Base-by-base conservation (phyloP, 1,284 basidiomycete genomes). In the Sphaerobolus stellatus region DNA sequence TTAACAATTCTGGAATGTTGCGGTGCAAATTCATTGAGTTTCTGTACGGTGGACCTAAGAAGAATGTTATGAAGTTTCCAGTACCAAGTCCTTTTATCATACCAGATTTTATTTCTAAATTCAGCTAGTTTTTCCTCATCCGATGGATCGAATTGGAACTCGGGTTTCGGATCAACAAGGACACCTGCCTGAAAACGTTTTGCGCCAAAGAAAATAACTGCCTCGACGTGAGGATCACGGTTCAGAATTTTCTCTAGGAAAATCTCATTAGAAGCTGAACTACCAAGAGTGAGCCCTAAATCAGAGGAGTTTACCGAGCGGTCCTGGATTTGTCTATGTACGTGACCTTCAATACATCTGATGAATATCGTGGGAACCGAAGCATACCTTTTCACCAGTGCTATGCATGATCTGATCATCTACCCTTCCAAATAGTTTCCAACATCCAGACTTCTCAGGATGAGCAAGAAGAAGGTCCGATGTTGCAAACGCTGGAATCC, bases 181-280 rank as follows among this genome's bases (percentile, higher is more conserved):
- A 79, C 66, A 1, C 77, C 77, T 11, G 67, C 68, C 48, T 75
- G 72, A 58, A 75, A 72, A n/a, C 69, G 63, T 5, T 73, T 73
- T 1, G 72, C 61, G 1, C 77, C 77, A 56, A 79, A 68, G 64
- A 75, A 68, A 29, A 75, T 54, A 7, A 64, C 64, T 47, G 60
- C 45, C 20, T 61, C 56, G n/a, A 80, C 62, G 38, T 65, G 53
- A 4, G 73, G 63, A 58, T 75, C 64, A 30, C 67, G 5, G 18
- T 36, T 25, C 4, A 41, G 40, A 38, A 41, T 51, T n/a, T 33
- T 28, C 28, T 51, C 36, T 43, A 34, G 8, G 4, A n/a, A n/a
- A 5, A n/a, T n/a, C n/a, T n/a, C n/a, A n/a, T n/a, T n/a, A 51
- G n/a, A 31, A 28, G n/a, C 25, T 20, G 29, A 8, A 29, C 30